Conservation (phyloP, 257 asterid species). For the Fraxinus anomala region DNA sequence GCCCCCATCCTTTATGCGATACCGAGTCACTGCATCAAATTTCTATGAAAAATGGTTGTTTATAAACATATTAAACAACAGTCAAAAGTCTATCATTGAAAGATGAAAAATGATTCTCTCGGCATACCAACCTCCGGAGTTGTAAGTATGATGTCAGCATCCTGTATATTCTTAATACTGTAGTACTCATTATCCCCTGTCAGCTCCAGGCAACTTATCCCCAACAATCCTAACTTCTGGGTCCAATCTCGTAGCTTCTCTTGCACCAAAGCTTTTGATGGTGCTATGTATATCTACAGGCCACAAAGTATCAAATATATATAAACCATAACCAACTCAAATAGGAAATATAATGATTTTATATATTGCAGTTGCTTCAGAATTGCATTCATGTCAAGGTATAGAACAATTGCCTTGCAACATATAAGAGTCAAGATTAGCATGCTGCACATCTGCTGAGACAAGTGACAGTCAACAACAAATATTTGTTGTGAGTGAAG, state of each 20-base stretch:
- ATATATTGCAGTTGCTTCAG: slow-evolving; percentile 17
- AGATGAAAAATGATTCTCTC: slow-evolving; percentile 19
- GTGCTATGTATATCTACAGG: slow-evolving; percentile 81
- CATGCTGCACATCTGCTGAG: not conserved
- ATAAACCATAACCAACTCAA: slow-evolving; percentile 20
- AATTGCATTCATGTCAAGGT: slow-evolving; percentile 1
- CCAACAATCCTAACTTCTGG: slow-evolving; percentile 78
- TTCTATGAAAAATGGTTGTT: slow-evolving; percentile 53
- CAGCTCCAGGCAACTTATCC: slow-evolving; percentile 81
- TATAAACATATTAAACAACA: slow-evolving; percentile 11
- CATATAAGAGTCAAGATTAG: slow-evolving; percentile 18
- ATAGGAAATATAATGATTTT: slow-evolving; percentile 7
- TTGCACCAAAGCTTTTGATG: slow-evolving; percentile 96
- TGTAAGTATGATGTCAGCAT: slow-evolving; percentile 91
- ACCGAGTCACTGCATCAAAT: slow-evolving; percentile 92
- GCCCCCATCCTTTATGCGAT: slow-evolving; percentile 87
- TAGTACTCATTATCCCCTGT: slow-evolving; percentile 90
- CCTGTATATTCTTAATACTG: slow-evolving; percentile 67
- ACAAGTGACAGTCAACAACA: not conserved
- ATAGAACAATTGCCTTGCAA: slow-evolving; percentile 13
- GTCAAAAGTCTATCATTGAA: slow-evolving; percentile 26
- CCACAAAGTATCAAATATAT: slow-evolving; percentile 22
- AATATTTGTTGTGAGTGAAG: not conserved
- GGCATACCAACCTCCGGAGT: slow-evolving; percentile 82
- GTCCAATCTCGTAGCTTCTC: slow-evolving; percentile 92